Evolutionary conservation across 129 eudicot species (phyloP).

Genomic region (Artemisia tridentata): DNA sequence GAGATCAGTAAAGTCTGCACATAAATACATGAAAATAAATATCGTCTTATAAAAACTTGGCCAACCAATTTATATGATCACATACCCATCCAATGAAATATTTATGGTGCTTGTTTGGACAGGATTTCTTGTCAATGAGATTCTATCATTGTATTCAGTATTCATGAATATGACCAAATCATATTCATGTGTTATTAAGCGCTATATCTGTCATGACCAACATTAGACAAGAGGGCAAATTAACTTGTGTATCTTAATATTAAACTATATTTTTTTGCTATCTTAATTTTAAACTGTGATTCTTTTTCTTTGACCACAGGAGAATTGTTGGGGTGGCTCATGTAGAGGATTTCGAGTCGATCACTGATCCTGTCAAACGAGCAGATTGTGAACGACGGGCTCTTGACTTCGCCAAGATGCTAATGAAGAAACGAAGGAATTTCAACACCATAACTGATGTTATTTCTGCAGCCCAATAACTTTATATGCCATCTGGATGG

Average conservation of each 20-base stretch:
- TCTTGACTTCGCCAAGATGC: slow-evolving; percentile 70
- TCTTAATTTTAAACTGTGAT: too few species aligned
- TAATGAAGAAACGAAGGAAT: slow-evolving; percentile 64
- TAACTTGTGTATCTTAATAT: too few species aligned
- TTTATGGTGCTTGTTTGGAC: neutral
- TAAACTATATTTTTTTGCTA: too few species aligned
- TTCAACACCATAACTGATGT: slow-evolving; percentile 61
- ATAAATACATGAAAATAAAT: neutral
- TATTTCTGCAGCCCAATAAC: slow-evolving; percentile 45
- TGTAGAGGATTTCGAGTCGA: slow-evolving; percentile 93
- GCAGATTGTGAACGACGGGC: slow-evolving; percentile 85
- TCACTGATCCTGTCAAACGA: slow-evolving; percentile 53
- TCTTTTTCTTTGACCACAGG: slow-evolving; percentile 44
- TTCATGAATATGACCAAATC: neutral
- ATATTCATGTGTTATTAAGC: neutral
- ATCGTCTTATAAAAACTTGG: neutral
- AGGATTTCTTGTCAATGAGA: neutral
- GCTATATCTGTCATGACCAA: too few species aligned
- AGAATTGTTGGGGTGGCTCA: slow-evolving; percentile 97
- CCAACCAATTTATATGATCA: neutral
- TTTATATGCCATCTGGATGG: slow-evolving; percentile 17
- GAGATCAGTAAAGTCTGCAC: slow-evolving; percentile 9
- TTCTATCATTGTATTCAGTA: neutral
- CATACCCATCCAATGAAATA: neutral
- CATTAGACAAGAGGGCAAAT: too few species aligned